These are phyloP conservation scores for Echeveria elegans DNA, from an alignment of 164 flowering plant species.

Conservation along the genomic window DNA sequence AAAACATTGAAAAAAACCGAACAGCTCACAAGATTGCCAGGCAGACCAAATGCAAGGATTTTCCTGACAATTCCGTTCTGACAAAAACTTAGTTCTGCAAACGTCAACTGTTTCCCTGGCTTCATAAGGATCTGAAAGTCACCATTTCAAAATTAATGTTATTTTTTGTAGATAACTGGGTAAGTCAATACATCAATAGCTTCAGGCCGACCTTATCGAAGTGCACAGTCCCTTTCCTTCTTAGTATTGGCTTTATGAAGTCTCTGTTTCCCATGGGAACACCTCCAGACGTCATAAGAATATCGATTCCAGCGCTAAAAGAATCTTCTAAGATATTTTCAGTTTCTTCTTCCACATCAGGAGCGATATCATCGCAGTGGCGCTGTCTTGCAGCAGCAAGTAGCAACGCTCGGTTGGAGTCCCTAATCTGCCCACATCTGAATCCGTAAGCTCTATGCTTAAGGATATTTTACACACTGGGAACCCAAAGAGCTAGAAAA, in stretches of 20 bases:
- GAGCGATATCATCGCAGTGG: constrained; percentile 74
- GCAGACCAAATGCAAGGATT: constrained; percentile 87
- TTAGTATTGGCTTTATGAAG: constrained; percentile 74
- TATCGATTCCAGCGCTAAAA: constrained; percentile 49
- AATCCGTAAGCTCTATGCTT: background rate
- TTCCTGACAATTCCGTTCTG: constrained; percentile 21
- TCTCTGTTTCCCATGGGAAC: constrained; percentile 98
- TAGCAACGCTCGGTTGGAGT: constrained; percentile 89
- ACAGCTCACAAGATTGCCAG: constrained; percentile 97
- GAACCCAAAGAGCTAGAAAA: background rate
- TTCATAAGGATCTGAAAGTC: constrained; percentile 65
- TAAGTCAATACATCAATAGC: constrained; percentile 3
- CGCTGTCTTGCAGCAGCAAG: constrained; percentile 77
- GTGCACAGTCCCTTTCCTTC: constrained; percentile 54
- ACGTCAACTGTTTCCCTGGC: constrained; percentile 91
- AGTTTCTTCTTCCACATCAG: constrained; percentile 63
- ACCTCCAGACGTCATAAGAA: constrained; percentile 89
- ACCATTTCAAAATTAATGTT: background rate
- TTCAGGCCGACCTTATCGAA: constrained; percentile 52
- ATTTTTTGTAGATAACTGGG: background rate
- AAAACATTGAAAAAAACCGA: constrained; percentile 81
- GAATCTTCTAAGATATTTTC: constrained; percentile 50
- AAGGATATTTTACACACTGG: background rate
- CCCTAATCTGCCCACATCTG: constrained; percentile 62
- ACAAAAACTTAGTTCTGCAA: constrained; percentile 63